Evolutionary conservation across 176 grass and related monocot genomes (phyloP).

Genomic region (Guadua angustifolia): DNA sequence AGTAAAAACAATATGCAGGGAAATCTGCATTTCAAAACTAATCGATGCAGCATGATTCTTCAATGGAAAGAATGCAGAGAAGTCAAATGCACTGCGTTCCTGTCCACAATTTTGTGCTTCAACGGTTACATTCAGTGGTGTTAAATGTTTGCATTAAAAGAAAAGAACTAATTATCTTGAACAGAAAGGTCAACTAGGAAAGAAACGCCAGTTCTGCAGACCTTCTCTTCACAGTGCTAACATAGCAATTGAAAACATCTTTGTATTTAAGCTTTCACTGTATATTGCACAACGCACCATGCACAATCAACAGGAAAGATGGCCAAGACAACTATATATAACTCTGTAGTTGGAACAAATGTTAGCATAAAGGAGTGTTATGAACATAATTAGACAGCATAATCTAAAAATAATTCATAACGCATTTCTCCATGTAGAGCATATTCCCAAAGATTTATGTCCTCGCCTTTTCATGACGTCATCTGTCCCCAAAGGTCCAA

Average conservation of each 20-base stretch:
- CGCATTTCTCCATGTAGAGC: background rate
- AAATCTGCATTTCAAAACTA: background rate
- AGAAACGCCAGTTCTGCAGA: background rate
- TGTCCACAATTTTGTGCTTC: background rate
- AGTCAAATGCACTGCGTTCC: background rate
- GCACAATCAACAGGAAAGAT: constrained; percentile 1
- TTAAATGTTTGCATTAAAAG: background rate
- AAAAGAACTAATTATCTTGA: background rate
- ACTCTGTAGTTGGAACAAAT: background rate
- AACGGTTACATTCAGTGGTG: background rate
- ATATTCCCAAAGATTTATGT: background rate
- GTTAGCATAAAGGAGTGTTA: background rate
- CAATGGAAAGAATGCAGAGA: background rate
- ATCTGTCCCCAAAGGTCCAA: background rate
- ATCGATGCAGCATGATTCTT: background rate
- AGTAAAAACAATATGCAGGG: background rate
- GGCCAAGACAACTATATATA: background rate
- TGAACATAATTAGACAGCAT: background rate
- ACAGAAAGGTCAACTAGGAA: background rate
- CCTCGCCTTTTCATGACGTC: background rate
- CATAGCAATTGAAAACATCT: background rate
- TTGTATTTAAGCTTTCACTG: background rate
- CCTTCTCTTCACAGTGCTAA: background rate
- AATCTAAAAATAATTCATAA: background rate
- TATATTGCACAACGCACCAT: background rate